Evolutionary conservation across 192 early-diverging fungal genomes (phyloP).

Genomic region (Diversispora eburnea): DNA sequence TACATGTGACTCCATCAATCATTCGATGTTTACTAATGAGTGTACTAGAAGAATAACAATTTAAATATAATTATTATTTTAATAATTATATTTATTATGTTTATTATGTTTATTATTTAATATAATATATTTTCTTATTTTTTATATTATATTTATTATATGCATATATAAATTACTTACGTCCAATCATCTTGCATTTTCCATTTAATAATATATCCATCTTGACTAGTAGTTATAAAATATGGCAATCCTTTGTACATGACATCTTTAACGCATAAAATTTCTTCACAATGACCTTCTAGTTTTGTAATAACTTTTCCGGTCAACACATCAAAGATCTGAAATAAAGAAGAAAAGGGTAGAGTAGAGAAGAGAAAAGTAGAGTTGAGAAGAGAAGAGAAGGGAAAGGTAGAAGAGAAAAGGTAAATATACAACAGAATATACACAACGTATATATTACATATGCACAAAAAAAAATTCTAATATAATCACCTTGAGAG

Average conservation of each 20-base stretch:
- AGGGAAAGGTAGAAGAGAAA: too few species aligned
- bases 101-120: not conserved
- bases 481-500: slow-evolving; percentile 62
- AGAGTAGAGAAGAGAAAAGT: too few species aligned
- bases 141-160: too few species aligned
- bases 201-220: slow-evolving; percentile 92
- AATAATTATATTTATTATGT: slow-evolving; percentile 7
- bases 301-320: slow-evolving; percentile 78
- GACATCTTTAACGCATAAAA: slow-evolving; percentile 76
- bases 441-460: too few species aligned
- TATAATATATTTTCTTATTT: too few species aligned
- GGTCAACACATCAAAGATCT: slow-evolving; percentile 78
- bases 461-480: not conserved
- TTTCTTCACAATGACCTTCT: slow-evolving; percentile 85
- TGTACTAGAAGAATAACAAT: slow-evolving; percentile 35
- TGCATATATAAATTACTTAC: slow-evolving; percentile 37
- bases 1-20: slow-evolving; percentile 83
- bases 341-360: too few species aligned
- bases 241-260: slow-evolving; percentile 79
- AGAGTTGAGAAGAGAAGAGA: too few species aligned
- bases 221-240: slow-evolving; percentile 86
- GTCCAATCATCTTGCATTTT: slow-evolving; percentile 78
- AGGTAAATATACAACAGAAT: too few species aligned
- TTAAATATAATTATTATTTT: not conserved
- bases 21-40: slow-evolving; percentile 64